Conservation (phyloP, 768 basidiomycete species). For the Podaxis pistillaris region DNA sequence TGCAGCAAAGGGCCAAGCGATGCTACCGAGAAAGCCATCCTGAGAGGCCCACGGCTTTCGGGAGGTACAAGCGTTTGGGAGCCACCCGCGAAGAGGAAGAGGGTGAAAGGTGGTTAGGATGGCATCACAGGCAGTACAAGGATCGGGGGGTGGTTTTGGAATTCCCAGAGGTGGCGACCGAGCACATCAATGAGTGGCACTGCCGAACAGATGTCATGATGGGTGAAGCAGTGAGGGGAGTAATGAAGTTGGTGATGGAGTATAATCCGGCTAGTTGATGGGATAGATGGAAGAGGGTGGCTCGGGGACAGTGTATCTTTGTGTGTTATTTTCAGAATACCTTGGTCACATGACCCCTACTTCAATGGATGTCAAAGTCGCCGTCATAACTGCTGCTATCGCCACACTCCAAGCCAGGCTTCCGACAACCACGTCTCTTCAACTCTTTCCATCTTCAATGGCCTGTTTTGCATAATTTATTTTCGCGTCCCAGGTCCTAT, state of each 20-base stretch:
- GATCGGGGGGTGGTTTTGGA: too few relatives aligned
- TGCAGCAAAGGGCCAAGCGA: neutral
- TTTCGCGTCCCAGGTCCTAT: neutral
- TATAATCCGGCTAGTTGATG: neutral
- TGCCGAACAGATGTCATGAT: neutral
- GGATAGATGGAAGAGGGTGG: neutral
- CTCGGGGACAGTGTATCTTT: neutral
- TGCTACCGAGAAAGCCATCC: neutral
- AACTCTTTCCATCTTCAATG: neutral
- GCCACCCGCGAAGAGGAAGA: constrained; percentile 6
- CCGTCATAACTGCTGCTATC: neutral
- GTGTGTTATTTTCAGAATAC: neutral
- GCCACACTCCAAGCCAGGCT: neutral
- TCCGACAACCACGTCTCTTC: neutral
- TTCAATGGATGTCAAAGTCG: neutral
- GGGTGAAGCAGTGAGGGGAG: neutral
- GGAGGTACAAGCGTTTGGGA: neutral
- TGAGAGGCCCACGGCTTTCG: neutral
- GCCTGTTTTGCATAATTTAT: neutral
- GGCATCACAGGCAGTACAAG: neutral
- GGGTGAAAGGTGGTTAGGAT: constrained; percentile 1
- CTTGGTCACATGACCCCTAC: neutral
- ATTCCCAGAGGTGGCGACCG: neutral
- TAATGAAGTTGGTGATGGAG: neutral
- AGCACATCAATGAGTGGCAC: neutral